A percentile compares a stretch with the other conserved stretches of the same genome.
Conservation (phyloP, 116 monocot genomes). For the Zostera marina region DNA sequence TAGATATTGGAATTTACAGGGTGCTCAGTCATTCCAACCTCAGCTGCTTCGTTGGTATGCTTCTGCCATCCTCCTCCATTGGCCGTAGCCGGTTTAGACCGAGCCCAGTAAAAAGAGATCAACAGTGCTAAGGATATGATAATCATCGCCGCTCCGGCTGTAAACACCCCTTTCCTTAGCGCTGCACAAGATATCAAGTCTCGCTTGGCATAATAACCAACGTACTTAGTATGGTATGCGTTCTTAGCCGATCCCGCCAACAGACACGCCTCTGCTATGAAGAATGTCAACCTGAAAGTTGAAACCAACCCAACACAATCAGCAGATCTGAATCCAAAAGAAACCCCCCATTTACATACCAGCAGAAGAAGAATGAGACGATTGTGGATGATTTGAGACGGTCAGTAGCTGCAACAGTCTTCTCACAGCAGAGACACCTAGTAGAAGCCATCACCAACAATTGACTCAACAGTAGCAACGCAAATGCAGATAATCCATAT, state of each 20-base stretch:
- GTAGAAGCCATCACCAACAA: slow-evolving; percentile 29
- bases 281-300: slow-evolving; percentile 68
- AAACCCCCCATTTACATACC: slow-evolving; percentile 19
- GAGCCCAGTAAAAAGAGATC: slow-evolving; percentile 42
- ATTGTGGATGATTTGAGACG: slow-evolving; percentile 33
- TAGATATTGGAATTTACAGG: neutral
- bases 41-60: slow-evolving; percentile 62
- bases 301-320: too few relatives aligned
- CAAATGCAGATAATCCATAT: slow-evolving; percentile 84
- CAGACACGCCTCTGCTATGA: slow-evolving; percentile 73
- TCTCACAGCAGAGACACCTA: slow-evolving; percentile 63
- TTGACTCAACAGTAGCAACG: slow-evolving; percentile 53
- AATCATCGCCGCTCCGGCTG: slow-evolving; percentile 54
- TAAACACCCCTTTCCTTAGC: slow-evolving; percentile 85
- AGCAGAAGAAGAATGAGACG: slow-evolving; percentile 41
- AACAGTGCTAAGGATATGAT: slow-evolving; percentile 38
- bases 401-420: slow-evolving; percentile 11
- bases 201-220: slow-evolving; percentile 50
- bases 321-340: too few relatives aligned
- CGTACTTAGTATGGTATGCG: slow-evolving; percentile 94
- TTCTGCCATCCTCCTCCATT: slow-evolving; percentile 77
- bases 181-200: slow-evolving; percentile 55
- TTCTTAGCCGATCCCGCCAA: slow-evolving; percentile 88
- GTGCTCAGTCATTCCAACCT: slow-evolving; percentile 21
- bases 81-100: slow-evolving; percentile 38